Percentiles rank a stretch among this genome's conserved stretches.
These are phyloP conservation scores for Candida ovalis DNA, from an alignment of 805 yeast genomes.

Conservation along the genomic window DNA sequence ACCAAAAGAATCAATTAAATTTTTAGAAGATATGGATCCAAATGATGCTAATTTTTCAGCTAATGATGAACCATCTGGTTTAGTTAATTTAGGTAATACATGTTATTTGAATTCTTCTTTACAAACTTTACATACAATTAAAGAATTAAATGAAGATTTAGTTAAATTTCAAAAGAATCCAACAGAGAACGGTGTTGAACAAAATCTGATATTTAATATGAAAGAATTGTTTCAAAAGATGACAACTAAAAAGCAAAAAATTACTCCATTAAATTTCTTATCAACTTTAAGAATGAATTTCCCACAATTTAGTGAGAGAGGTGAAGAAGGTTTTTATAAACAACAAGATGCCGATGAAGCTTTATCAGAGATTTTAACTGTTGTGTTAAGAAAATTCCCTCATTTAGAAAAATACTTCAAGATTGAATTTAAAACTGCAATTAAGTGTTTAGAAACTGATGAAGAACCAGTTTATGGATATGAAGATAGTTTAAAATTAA, in stretches of 20 bases:
- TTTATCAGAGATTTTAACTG: conserved; percentile 68
- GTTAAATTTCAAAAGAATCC: conserved; percentile 18
- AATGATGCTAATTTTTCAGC: conserved; percentile 13
- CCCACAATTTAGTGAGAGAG: conserved; percentile 89
- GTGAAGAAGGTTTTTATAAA: conserved; percentile 65
- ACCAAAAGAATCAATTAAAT: conserved; percentile 52
- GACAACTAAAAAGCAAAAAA: conserved; percentile 37
- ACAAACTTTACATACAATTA: conserved; percentile 48
- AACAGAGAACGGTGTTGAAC: conserved; percentile 17
- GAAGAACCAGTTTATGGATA: conserved; percentile 41
- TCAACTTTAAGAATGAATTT: conserved; percentile 59
- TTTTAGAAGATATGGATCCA: conserved; percentile 59
- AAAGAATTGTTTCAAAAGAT: conserved; percentile 44
- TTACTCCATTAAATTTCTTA: conserved; percentile 68
- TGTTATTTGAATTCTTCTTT: conserved; percentile 72
- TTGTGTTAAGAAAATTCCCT: conserved; percentile 45
- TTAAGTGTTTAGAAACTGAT: conserved; percentile 55
- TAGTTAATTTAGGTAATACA: conserved; percentile 70
- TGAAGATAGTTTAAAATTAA: conserved; percentile 66
- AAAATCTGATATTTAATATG: conserved; percentile 31
- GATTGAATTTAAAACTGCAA: conserved; percentile 57
- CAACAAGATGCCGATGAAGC: conserved; percentile 99
- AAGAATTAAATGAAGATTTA: conserved; percentile 38
- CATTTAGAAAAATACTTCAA: conserved; percentile 58
- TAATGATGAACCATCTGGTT: conserved; percentile 55